These are phyloP conservation scores for Hericium coralloides DNA, from an alignment of 768 basidiomycete genomes.

Conservation along the genomic window DNA sequence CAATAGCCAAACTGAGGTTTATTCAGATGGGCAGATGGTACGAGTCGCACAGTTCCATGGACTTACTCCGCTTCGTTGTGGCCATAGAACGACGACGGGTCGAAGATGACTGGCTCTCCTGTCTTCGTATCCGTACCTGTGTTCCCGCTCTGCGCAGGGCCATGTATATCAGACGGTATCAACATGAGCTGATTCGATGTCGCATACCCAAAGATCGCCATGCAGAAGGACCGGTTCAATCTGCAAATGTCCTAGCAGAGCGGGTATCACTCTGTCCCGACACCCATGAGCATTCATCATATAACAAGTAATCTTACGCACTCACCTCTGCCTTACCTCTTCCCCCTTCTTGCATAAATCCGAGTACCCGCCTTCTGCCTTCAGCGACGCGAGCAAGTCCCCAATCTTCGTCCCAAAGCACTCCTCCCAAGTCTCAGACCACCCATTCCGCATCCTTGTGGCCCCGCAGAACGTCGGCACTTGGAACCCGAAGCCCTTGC, in stretches of 20 bases:
- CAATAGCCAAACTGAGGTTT: slow-evolving; percentile 53
- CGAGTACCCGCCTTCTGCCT: slow-evolving; percentile 30
- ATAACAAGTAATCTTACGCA: neutral
- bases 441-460: slow-evolving; percentile 63
- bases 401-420: slow-evolving; percentile 57
- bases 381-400: slow-evolving; percentile 42
- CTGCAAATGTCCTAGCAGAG: slow-evolving; percentile 46
- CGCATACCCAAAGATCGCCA: slow-evolving; percentile 71
- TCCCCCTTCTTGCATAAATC: slow-evolving; percentile 45
- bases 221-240: slow-evolving; percentile 66
- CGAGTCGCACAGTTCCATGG: neutral
- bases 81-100: slow-evolving; percentile 72
- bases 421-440: slow-evolving; percentile 62
- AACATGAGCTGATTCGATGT: neutral
- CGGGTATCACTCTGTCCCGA: slow-evolving; percentile 58
- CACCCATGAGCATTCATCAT: neutral
- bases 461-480: slow-evolving; percentile 73
- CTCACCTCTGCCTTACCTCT: slow-evolving; percentile 39
- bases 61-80: slow-evolving; percentile 78
- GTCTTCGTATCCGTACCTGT: slow-evolving; percentile 47
- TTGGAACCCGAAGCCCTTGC: slow-evolving; percentile 56
- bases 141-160: slow-evolving; percentile 54
- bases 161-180: neutral
- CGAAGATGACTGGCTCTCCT: slow-evolving; percentile 61
- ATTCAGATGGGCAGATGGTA: neutral